Evolutionary conservation across 73 alveolate genomes (phyloP).

Genomic region (Uronychia binucleata): DNA sequence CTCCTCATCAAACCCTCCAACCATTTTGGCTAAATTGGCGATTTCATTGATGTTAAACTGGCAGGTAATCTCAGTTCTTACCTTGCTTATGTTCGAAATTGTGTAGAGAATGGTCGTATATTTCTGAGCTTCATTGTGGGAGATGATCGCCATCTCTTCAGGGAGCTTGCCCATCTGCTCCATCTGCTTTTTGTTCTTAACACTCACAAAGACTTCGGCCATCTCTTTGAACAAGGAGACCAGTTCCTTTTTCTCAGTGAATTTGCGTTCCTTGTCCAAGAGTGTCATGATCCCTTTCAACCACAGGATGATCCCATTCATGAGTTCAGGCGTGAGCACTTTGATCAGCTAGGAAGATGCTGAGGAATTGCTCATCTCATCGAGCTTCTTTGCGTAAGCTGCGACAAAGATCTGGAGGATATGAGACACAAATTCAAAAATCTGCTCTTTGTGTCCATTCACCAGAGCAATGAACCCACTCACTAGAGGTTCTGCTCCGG

Average conservation of each 20-base stretch:
- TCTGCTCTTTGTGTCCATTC: neutral
- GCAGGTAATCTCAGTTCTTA: neutral
- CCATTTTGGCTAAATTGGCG: neutral
- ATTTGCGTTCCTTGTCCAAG: slow-evolving; percentile 3
- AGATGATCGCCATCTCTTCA: neutral
- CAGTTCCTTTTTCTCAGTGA: neutral
- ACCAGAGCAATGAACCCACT: neutral
- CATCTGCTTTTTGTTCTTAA: neutral
- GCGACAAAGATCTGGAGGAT: neutral
- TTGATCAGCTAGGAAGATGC: neutral
- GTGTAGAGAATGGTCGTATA: neutral
- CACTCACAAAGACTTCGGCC: neutral
- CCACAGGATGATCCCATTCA: slow-evolving; percentile 7
- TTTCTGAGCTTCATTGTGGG: neutral
- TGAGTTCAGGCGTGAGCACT: neutral
- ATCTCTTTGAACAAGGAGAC: neutral
- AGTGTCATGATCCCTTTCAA: neutral
- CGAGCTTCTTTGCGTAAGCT: neutral
- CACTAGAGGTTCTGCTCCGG: slow-evolving; percentile 14
- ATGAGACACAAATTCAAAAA: neutral
- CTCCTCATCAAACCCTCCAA: neutral
- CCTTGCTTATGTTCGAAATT: neutral
- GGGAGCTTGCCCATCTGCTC: neutral
- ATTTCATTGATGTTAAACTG: neutral
- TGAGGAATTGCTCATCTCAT: neutral